A percentile compares a stretch with the other conserved stretches of the same genome.
Evolutionary conservation across 2,329 filamentous ascomycete genomes (phyloP).

Genomic region (Thielaviopsis musarum): DNA sequence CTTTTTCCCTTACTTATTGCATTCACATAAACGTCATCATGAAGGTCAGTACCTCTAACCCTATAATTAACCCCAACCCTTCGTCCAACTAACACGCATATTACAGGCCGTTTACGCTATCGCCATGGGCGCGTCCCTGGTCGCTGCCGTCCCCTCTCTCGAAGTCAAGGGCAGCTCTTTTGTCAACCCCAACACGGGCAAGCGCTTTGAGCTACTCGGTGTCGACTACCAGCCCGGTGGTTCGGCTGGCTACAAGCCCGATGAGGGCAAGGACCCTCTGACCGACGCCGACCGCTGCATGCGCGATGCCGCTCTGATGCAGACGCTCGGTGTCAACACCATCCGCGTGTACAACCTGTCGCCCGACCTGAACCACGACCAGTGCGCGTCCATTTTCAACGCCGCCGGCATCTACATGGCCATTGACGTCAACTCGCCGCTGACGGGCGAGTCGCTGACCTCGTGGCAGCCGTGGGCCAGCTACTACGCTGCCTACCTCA

Average conservation of each 20-base stretch:
- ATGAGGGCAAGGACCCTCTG: slow-evolving; percentile 38
- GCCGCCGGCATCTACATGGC: slow-evolving; percentile 53
- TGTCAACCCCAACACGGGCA: slow-evolving; percentile 39
- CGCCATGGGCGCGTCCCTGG: slow-evolving; percentile 34
- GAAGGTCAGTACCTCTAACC: slow-evolving; percentile 3
- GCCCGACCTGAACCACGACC: slow-evolving; percentile 48
- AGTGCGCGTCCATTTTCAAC: slow-evolving; percentile 52
- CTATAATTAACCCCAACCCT: neutral
- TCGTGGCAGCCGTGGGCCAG: slow-evolving; percentile 38
- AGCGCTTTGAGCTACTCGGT: slow-evolving; percentile 49
- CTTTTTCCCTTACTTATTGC: neutral
- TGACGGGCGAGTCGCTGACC: slow-evolving; percentile 39
- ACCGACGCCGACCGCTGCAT: slow-evolving; percentile 40
- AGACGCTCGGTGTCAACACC: slow-evolving; percentile 46
- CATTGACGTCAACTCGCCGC: slow-evolving; percentile 50
- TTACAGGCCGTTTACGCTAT: slow-evolving; percentile 17
- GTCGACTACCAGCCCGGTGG: slow-evolving; percentile 55
- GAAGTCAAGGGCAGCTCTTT: slow-evolving; percentile 41
- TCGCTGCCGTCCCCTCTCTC: slow-evolving; percentile 39
- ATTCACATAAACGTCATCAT: neutral
- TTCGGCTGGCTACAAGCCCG: slow-evolving; percentile 42
- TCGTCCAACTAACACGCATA: neutral
- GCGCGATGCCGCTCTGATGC: slow-evolving; percentile 49
- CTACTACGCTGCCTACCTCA: slow-evolving; percentile 44
- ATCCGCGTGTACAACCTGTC: slow-evolving; percentile 56